These are phyloP conservation scores for Neoboletus subvelutipes DNA, from an alignment of 768 basidiomycete species.

Conservation along the genomic window DNA sequence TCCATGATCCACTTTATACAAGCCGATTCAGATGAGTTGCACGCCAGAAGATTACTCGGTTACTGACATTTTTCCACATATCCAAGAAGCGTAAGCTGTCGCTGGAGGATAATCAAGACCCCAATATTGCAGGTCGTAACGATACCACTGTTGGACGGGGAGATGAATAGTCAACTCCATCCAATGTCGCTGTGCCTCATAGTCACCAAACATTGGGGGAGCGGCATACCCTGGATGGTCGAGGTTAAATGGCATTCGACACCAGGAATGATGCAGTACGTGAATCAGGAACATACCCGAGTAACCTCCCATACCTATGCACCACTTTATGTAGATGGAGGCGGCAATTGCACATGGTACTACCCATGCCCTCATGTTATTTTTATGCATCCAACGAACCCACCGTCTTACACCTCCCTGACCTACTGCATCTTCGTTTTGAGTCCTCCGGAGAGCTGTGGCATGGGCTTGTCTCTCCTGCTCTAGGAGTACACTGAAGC, in stretches of 20 bases:
- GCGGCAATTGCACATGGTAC: constrained; percentile 54
- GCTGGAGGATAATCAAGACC: constrained; percentile 93
- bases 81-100: constrained; percentile 87
- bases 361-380: constrained; percentile 58
- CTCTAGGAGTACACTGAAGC: constrained; percentile 46
- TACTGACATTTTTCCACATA: constrained; percentile 73
- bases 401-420: constrained; percentile 56
- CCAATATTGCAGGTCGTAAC: constrained; percentile 88
- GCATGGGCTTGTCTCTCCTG: constrained; percentile 24
- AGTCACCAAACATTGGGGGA: constrained; percentile 89
- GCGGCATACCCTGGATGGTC: constrained; percentile 52
- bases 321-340: constrained; percentile 61
- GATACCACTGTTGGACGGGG: constrained; percentile 80
- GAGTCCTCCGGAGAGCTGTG: constrained; percentile 14
- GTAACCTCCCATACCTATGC: constrained; percentile 73
- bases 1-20: constrained; percentile 43
- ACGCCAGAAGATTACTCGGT: constrained; percentile 15
- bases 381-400: constrained; percentile 80
- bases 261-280: neutral
- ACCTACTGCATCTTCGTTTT: constrained; percentile 22
- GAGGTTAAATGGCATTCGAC: neutral
- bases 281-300: constrained; percentile 56
- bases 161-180: constrained; percentile 87
- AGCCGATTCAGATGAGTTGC: constrained; percentile 5
- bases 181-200: constrained; percentile 94